Evolutionary conservation across 1,139 yeast genomes (phyloP).

Genomic region (Pichia sp.): DNA sequence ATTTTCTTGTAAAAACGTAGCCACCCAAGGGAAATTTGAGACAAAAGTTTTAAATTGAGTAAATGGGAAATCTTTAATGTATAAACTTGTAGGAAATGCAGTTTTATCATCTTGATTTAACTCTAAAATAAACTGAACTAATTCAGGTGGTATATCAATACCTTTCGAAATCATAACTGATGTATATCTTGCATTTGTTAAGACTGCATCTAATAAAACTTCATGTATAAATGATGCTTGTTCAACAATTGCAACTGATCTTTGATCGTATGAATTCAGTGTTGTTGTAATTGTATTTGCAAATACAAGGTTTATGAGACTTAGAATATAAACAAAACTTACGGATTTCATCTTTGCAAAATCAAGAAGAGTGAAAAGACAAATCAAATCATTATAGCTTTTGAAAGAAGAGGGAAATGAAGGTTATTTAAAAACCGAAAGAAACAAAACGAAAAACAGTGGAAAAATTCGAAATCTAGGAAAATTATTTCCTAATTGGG

Average conservation of each 20-base stretch:
- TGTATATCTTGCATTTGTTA: conserved; percentile 24
- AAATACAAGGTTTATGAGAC: background rate
- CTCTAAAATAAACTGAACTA: conserved; percentile 30
- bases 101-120: conserved; percentile 16
- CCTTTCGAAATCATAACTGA: conserved; percentile 28
- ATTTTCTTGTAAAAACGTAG: conserved; percentile 30
- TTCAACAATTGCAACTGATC: conserved; percentile 27
- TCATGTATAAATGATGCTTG: conserved; percentile 28
- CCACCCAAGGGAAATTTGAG: conserved; percentile 40
- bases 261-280: conserved; percentile 17
- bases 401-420: too few relatives aligned
- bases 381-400: too few relatives aligned
- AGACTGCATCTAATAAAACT: conserved; percentile 29
- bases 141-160: conserved; percentile 30
- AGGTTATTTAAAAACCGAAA: background rate
- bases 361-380: too few relatives aligned
- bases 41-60: conserved; percentile 36
- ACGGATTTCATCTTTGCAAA: background rate
- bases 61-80: conserved; percentile 36
- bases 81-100: conserved; percentile 26
- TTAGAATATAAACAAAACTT: background rate
- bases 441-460: too few relatives aligned
- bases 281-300: conserved; percentile 14
- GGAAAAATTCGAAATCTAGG: background rate
- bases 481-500: conserved; percentile 11